Conservation (phyloP, 2,329 filamentous ascomycete genomes). For the Epichloe glyceriae region DNA sequence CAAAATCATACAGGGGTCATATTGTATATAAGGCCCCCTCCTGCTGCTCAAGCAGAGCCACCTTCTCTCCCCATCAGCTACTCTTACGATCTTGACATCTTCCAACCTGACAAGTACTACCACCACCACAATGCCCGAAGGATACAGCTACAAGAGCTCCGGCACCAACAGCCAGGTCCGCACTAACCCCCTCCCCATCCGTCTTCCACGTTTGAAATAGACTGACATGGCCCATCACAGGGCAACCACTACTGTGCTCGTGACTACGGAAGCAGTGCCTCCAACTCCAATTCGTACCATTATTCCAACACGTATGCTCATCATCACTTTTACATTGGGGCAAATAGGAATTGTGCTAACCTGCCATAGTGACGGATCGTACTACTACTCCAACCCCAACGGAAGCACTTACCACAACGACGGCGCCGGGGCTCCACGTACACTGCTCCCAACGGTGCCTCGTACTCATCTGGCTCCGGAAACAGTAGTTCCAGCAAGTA, state of each 20-base stretch:
- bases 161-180: slow-evolving; percentile 52
- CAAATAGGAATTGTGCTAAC: neutral
- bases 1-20: too few relatives aligned
- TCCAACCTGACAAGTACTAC: neutral
- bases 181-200: neutral
- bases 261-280: slow-evolving; percentile 43
- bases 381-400: slow-evolving; percentile 61
- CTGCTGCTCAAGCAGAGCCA: too few relatives aligned
- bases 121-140: slow-evolving; percentile 8
- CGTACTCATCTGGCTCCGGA: neutral
- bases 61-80: neutral
- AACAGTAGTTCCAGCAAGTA: slow-evolving; percentile 1
- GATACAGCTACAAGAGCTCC: slow-evolving; percentile 32
- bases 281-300: slow-evolving; percentile 49
- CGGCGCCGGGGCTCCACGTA: slow-evolving; percentile 46
- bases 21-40: too few relatives aligned
- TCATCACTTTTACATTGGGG: too few relatives aligned
- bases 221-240: slow-evolving; percentile 21
- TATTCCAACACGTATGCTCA: slow-evolving; percentile 46
- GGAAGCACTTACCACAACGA: slow-evolving; percentile 57
- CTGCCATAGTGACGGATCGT: slow-evolving; percentile 44
- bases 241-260: slow-evolving; percentile 57
- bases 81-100: neutral
- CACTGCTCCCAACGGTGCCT: slow-evolving; percentile 31
- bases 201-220: too few relatives aligned